Evolutionary conservation across 352 stramenopile genomes (phyloP), one percentile per base, ranked within the genome.

Genomic region (Phytophthora fragariaefolia): DNA sequence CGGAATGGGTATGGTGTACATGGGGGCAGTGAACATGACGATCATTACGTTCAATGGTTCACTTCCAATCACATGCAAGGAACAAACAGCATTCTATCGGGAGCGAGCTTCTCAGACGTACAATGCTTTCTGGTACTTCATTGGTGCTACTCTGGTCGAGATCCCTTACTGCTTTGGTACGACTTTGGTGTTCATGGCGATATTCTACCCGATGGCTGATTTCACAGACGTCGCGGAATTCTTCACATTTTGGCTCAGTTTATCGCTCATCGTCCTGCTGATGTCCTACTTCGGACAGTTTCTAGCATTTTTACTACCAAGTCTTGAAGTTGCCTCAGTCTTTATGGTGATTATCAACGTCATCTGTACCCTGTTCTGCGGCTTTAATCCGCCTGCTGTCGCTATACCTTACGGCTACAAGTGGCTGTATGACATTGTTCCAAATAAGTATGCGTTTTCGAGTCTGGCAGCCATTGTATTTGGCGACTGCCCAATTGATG

Each of bases 1-100:
- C 13, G 54, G 72, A 6, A 56, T 95, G 22, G 80, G 80, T n/a
- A 78, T 90, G 7, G 85, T 92, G n/a, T 97, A 92, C 63, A 73
- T 88, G 6, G 76, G 78, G 8, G 81, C 88, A 13, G 58, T 47
- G 5, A 58, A 58, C 58, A 65, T 65, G n/a, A 65, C 34, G n/a
- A 58, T 48, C 58, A 65, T 65, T 34, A 65, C 58, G 4, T 65
- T 65, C 18, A 65, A 58, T 24, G 58, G 46, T 2, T 46, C 58
- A 15, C 84, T 65, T 92, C 96, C 61, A 67, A 90, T 55, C 27
- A 36, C 46, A 12, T 65, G 51, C 24, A 23, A 17, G 7, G 58
- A 65, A 20, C 32, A 40, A 15, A 43, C 60, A 26, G 65, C 55
- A 0, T 70, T 60, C 23, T 70, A 65, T 23, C 63, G 63, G 13